These are phyloP conservation scores for Auricularia heimuer DNA, from an alignment of 768 basidiomycete genomes.

Conservation along the genomic window DNA sequence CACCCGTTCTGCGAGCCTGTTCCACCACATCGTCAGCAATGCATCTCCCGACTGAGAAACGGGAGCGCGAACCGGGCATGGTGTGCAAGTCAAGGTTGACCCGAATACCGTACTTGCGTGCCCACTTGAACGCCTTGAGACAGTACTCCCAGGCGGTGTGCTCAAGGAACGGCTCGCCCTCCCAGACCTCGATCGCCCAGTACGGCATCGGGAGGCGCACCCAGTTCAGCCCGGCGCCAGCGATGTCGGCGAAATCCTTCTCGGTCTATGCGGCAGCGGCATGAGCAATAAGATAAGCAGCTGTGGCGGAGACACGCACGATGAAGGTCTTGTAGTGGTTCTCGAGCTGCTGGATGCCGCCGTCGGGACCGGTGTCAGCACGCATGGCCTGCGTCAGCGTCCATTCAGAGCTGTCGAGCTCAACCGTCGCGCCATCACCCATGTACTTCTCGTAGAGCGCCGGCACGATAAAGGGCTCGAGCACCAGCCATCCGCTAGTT, in stretches of 20 bases:
- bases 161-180: constrained; percentile 67
- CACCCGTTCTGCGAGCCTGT: constrained; percentile 39
- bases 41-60: neutral
- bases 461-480: constrained; percentile 72
- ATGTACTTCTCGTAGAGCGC: constrained; percentile 52
- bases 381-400: constrained; percentile 58
- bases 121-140: constrained; percentile 70
- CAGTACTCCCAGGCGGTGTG: constrained; percentile 68
- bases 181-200: constrained; percentile 76
- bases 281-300: neutral
- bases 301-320: constrained; percentile 31
- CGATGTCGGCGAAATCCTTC: constrained; percentile 81
- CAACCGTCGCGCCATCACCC: constrained; percentile 12
- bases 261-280: constrained; percentile 48
- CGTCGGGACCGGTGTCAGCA: constrained; percentile 46
- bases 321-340: constrained; percentile 78
- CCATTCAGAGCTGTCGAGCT: constrained; percentile 48
- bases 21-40: neutral
- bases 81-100: constrained; percentile 74
- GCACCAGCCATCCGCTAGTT: constrained; percentile 58
- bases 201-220: constrained; percentile 71
- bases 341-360: constrained; percentile 52
- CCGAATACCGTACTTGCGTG: constrained; percentile 78
- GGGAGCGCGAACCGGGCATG: constrained; percentile 45
- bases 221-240: constrained; percentile 81